Evolutionary conservation across 1,284 basidiomycete genomes (phyloP).

Genomic region (Melampsora medusae): DNA sequence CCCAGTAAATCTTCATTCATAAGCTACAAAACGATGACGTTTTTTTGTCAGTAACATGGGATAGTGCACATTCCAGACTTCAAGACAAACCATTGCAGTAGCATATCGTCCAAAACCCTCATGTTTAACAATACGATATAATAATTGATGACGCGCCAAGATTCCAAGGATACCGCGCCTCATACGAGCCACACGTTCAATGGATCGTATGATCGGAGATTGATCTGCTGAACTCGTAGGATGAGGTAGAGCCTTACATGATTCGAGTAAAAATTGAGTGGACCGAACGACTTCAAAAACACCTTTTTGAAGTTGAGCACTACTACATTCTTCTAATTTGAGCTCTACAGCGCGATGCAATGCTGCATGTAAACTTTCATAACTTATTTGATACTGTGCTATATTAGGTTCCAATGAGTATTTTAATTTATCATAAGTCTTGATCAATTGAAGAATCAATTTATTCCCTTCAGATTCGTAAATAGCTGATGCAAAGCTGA

Average conservation of each 20-base stretch:
- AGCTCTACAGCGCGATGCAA: no score
- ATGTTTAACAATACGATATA: constrained; percentile 17
- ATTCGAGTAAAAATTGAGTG: constrained; percentile 27
- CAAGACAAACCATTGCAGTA: constrained; percentile 29
- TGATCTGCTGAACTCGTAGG: neutral
- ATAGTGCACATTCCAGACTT: neutral
- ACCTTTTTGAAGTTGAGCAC: constrained; percentile 1
- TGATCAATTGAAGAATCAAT: no score
- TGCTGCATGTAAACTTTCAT: no score
- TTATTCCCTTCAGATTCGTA: no score
- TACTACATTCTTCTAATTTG: no score
- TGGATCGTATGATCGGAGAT: neutral
- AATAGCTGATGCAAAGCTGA: neutral
- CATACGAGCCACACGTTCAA: no score
- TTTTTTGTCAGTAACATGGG: no score
- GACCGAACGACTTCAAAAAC: constrained; percentile 30
- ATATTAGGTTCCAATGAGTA: no score
- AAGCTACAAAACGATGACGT: no score
- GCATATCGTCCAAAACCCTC: constrained; percentile 20
- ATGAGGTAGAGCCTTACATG: neutral
- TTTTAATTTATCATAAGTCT: no score
- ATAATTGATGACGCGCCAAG: constrained; percentile 23
- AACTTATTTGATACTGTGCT: no score
- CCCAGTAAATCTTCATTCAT: no score
- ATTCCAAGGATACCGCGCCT: neutral